Conservation (phyloP, 768 basidiomycete genomes). For the Rhizopogon salebrosus region DNA sequence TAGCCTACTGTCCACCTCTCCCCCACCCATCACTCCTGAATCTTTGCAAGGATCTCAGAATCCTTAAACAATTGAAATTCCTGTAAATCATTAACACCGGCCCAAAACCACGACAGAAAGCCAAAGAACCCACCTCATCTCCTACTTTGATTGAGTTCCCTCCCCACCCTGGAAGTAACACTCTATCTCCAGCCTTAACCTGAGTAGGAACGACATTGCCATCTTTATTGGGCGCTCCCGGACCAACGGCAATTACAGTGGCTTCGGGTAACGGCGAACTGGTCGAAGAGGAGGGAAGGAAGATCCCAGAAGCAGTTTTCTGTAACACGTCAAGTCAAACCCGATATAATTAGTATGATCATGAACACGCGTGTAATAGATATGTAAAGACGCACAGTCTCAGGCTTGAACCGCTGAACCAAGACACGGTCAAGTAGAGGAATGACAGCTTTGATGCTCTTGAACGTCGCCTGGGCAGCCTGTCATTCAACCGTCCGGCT, state of each 20-base stretch:
- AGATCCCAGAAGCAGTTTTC: slow-evolving; percentile 98
- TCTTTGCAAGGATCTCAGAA: slow-evolving; percentile 92
- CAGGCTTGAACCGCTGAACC: slow-evolving; percentile 95
- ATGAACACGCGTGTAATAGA: neutral
- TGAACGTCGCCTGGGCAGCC: slow-evolving; percentile 92
- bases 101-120: neutral
- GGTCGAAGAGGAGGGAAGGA: slow-evolving; percentile 89
- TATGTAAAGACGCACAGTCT: slow-evolving; percentile 63
- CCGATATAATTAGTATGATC: neutral
- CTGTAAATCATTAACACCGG: slow-evolving; percentile 33
- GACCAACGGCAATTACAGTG: slow-evolving; percentile 92
- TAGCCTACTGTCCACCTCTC: neutral
- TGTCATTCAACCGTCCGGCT: slow-evolving; percentile 21
- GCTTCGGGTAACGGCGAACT: slow-evolving; percentile 89
- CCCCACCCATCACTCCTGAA: slow-evolving; percentile 62
- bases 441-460: slow-evolving; percentile 83
- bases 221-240: slow-evolving; percentile 87
- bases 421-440: slow-evolving; percentile 95
- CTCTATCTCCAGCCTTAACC: slow-evolving; percentile 88
- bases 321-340: slow-evolving; percentile 24
- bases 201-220: slow-evolving; percentile 67
- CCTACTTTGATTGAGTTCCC: slow-evolving; percentile 95
- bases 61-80: slow-evolving; percentile 96
- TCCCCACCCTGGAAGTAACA: slow-evolving; percentile 94
- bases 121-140: slow-evolving; percentile 74